Percentiles rank a stretch among this genome's conserved stretches.
These are phyloP conservation scores for Lepidium campestre DNA, from an alignment of 441 rosid species.

Conservation along the genomic window DNA sequence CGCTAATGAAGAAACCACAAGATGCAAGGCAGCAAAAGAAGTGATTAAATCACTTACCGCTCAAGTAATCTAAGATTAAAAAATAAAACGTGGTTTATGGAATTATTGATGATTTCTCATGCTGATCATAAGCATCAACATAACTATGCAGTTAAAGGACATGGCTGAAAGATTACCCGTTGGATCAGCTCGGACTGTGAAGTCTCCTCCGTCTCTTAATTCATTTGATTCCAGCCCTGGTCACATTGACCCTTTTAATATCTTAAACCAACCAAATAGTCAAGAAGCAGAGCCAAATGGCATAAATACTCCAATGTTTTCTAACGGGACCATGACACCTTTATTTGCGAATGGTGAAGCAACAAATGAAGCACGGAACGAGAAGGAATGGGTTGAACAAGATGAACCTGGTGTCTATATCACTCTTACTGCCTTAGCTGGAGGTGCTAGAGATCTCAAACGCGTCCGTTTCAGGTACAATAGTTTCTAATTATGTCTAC, in stretches of 20 bases:
- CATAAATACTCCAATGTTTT: constrained; percentile 36
- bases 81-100: not conserved
- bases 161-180: constrained; percentile 90
- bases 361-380: constrained; percentile 52
- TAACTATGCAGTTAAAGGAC: constrained; percentile 58
- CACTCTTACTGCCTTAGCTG: constrained; percentile 74
- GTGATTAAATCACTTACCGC: constrained; percentile 94
- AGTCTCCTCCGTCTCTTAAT: constrained; percentile 54
- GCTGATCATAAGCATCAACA: constrained; percentile 8
- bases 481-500: not conserved
- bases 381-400: constrained; percentile 92
- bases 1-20: constrained; percentile 83
- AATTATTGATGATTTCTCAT: not conserved
- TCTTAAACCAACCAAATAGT: constrained; percentile 44
- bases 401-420: constrained; percentile 95
- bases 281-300: constrained; percentile 53
- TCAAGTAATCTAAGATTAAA: constrained; percentile 43
- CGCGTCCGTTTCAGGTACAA: constrained; percentile 91
- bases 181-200: constrained; percentile 52
- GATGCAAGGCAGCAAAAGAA: constrained; percentile 97
- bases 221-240: constrained; percentile 52
- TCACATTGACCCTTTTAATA: constrained; percentile 41
- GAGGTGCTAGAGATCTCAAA: constrained; percentile 85
- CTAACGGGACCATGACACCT: constrained; percentile 47
- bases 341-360: constrained; percentile 45